Percentiles rank a stretch among this genome's conserved stretches.
Conservation (phyloP, 2,329 filamentous ascomycete genomes). For the Fusarium sambucinum region DNA sequence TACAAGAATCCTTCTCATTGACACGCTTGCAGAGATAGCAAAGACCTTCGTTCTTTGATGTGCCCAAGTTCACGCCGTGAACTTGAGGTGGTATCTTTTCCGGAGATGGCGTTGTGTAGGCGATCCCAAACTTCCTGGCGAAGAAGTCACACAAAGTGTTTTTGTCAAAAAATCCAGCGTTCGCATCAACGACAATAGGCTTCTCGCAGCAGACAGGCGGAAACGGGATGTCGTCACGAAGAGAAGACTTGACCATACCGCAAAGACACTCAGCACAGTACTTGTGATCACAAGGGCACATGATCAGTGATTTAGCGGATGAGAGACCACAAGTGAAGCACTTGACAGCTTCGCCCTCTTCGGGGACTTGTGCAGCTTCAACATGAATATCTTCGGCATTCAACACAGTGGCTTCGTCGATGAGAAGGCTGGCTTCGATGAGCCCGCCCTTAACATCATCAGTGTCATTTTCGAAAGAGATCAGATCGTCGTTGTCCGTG, state of each 20-base stretch:
- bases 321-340: constrained; percentile 2
- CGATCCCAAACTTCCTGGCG: background rate
- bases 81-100: background rate
- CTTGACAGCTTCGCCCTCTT: background rate
- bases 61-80: background rate
- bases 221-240: background rate
- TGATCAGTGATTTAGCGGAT: background rate
- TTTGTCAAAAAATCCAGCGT: background rate
- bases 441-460: too few species aligned
- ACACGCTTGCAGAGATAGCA: background rate
- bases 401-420: too few species aligned
- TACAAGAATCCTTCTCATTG: constrained; percentile 2
- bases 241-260: constrained; percentile 1
- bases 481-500: constrained; percentile 2
- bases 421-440: too few species aligned
- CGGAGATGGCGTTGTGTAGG: background rate
- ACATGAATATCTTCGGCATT: background rate
- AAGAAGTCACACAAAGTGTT: constrained; percentile 1
- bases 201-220: constrained; percentile 15
- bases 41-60: too few species aligned
- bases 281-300: constrained; percentile 8
- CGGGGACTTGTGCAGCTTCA: too few species aligned
- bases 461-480: background rate
- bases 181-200: constrained; percentile 5
- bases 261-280: constrained; percentile 19